Evolutionary conservation across 805 yeast genomes (phyloP).

Genomic region (Allodekkera sacchari): DNA sequence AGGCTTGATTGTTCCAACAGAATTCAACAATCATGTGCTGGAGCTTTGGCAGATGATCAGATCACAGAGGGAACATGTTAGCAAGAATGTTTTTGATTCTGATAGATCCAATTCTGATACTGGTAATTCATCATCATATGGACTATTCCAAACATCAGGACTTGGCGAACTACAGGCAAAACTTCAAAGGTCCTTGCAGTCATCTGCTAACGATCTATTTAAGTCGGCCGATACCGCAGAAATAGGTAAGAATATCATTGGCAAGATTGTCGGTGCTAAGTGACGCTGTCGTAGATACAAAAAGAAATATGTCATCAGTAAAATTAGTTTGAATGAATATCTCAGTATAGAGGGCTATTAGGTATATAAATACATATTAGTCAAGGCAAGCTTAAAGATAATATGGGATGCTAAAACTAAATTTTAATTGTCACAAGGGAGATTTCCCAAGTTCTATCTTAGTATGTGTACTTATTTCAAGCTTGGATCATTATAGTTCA

Average conservation of each 20-base stretch:
- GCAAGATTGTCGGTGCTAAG: conserved; percentile 28
- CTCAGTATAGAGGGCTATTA: too few relatives aligned
- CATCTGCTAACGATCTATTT: conserved; percentile 19
- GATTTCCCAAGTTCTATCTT: too few relatives aligned
- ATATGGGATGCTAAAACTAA: too few relatives aligned
- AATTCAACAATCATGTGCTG: conserved; percentile 46
- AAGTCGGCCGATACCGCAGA: conserved; percentile 15
- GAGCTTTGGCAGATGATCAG: conserved; percentile 53
- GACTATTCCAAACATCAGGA: conserved; percentile 3
- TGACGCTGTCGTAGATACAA: too few relatives aligned
- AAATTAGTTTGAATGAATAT: too few relatives aligned
- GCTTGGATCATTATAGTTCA: too few relatives aligned
- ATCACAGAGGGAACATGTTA: conserved; percentile 24
- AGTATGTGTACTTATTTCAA: too few relatives aligned
- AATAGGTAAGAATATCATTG: conserved; percentile 26
- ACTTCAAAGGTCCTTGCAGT: conserved; percentile 20
- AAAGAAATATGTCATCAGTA: too few relatives aligned
- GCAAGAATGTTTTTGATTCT: conserved; percentile 6
- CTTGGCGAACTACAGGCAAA: conserved; percentile 18
- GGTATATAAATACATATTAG: too few relatives aligned
- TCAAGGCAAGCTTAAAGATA: too few relatives aligned
- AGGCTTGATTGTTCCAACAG: conserved; percentile 43
- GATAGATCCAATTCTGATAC: background rate
- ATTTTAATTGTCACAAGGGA: too few relatives aligned
- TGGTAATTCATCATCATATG: background rate